Percentiles rank a stretch among this genome's conserved stretches.
These are phyloP conservation scores for Triticum aestivum DNA, from an alignment of 176 grass and related monocot species.

Conservation along the genomic window IWGSC_CS_RefSeq_v2.1 NC_057807.1:415356660-415357159, in stretches of 20 bases:
- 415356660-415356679: not conserved
- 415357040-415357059: not conserved
- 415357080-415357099: not conserved
- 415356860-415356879: not conserved
- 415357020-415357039: not conserved
- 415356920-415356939: not conserved
- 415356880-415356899: not conserved
- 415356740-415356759: not conserved
- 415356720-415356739: not conserved
- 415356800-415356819: not conserved
- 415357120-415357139: not conserved
- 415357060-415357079: not conserved
- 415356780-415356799: not conserved
- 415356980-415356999: not conserved
- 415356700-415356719: not conserved
- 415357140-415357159: not conserved
- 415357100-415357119: not conserved
- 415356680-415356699: not conserved
- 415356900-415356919: not conserved
- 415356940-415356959: not conserved
- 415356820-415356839: not conserved
- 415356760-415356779: not conserved
- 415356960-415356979: not conserved
- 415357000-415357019: not conserved
- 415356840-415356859: not conserved